Evolutionary conservation across 108 stramenopile genomes (phyloP), one percentile per base, ranked within the genome.

Genomic region (Skeletonema marinoi): DNA sequence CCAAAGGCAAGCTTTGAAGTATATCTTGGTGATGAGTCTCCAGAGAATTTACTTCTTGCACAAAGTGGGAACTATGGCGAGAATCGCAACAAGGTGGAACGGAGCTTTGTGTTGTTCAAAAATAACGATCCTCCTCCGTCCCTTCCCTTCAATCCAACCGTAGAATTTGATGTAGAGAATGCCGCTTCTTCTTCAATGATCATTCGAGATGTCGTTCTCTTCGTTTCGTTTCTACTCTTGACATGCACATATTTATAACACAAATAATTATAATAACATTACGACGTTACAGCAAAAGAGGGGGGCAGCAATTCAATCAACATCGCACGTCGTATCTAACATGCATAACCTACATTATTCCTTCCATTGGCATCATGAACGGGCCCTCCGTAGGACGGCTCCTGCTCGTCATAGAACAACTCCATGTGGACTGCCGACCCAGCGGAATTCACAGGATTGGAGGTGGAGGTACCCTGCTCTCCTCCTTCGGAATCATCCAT

Each of bases 91-190:
- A 72, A 72, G 13, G 66, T 82, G 1, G 61, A 61, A 10, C 71
- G 81, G 60, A 76, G 75, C 60, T 82, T 82, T 68, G 75, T 72
- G 31, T 32, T 82, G 46, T 72, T 76, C 42, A 71, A 76, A 30
- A 4, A 33, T 3, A 41, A 39, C 3, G 60, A 46, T 14, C 17
- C 36, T 14, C 17, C 25, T 31, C 13, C 38, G 3, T 17, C 25
- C 21, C 41, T 17, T 30, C 54, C 25, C 12, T 10, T 54, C 66
- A 54, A 5, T 30, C 68, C 60, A 0, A 46, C 54, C 11, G 39
- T 41, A 42, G 36, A 60, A 36, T 41, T 13, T 63, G 71, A 60
- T 48, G 8, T 32, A 32, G n/a, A 35, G n/a, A 61, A 35, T 31
- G 21, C 8, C 9, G 38, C 59, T 59, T 2, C 36, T 42, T 32